Conservation (phyloP, 805 yeast species). For the Kodamaea neixiangensis region DNA sequence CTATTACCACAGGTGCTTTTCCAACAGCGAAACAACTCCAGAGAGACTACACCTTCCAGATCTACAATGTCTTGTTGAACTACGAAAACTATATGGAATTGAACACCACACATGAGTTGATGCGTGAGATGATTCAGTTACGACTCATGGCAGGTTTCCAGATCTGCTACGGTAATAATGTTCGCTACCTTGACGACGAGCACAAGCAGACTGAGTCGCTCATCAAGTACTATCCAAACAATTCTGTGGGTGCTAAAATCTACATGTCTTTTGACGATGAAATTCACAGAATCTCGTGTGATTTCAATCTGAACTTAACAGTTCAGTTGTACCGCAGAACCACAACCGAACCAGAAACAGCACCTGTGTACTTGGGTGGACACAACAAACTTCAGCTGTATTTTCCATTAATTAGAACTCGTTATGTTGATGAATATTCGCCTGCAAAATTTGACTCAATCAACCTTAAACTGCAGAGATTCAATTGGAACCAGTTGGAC, state of each 20-base stretch:
- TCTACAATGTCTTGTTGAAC: slow-evolving; percentile 75
- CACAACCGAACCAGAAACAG: slow-evolving; percentile 14
- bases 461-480: slow-evolving; percentile 51
- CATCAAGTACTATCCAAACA: slow-evolving; percentile 54
- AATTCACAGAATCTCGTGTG: slow-evolving; percentile 80
- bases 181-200: slow-evolving; percentile 63
- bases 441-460: slow-evolving; percentile 58
- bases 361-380: slow-evolving; percentile 1
- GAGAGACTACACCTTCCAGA: slow-evolving; percentile 72
- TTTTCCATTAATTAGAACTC: slow-evolving; percentile 61
- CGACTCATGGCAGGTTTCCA: slow-evolving; percentile 89
- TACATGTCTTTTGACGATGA: slow-evolving; percentile 80
- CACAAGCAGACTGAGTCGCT: slow-evolving; percentile 54
- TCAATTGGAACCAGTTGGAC: slow-evolving; percentile 92
- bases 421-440: slow-evolving; percentile 70
- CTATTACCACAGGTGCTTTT: slow-evolving; percentile 75
- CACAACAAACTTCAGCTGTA: slow-evolving; percentile 13
- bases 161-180: slow-evolving; percentile 73
- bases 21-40: slow-evolving; percentile 72
- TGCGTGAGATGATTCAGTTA: slow-evolving; percentile 85
- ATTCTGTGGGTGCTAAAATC: slow-evolving; percentile 59
- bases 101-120: slow-evolving; percentile 54
- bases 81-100: slow-evolving; percentile 55
- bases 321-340: slow-evolving; percentile 65
- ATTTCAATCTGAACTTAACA: slow-evolving; percentile 67